A percentile compares a stretch with the other conserved stretches of the same genome.
Evolutionary conservation across 2,329 filamentous ascomycete species (phyloP).

Genomic region (Trichoderma harzianum): DNA sequence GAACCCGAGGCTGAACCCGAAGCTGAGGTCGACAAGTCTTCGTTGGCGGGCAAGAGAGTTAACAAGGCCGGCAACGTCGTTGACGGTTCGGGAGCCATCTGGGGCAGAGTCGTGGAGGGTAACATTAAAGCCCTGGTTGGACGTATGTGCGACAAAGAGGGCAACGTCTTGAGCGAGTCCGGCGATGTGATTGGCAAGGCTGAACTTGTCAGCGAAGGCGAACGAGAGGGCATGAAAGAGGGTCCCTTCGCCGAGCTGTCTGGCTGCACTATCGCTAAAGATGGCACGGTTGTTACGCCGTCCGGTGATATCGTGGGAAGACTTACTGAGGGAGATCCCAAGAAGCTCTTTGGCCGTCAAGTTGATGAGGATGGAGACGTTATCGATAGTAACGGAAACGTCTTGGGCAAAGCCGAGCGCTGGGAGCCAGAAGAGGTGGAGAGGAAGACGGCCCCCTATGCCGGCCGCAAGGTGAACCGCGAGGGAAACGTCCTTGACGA

Average conservation of each 20-base stretch:
- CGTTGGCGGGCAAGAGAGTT: slow-evolving; percentile 65
- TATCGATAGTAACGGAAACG: slow-evolving; percentile 68
- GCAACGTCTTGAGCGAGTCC: slow-evolving; percentile 69
- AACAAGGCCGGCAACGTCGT: slow-evolving; percentile 67
- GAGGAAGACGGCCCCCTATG: slow-evolving; percentile 50
- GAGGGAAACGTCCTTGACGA: slow-evolving; percentile 58
- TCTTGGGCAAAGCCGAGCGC: slow-evolving; percentile 55
- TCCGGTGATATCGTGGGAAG: slow-evolving; percentile 70
- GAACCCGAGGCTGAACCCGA: slow-evolving; percentile 45
- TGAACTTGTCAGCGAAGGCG: slow-evolving; percentile 64
- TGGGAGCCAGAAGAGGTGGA: slow-evolving; percentile 56
- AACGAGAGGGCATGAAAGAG: slow-evolving; percentile 60
- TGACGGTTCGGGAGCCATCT: slow-evolving; percentile 52
- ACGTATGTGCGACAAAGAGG: slow-evolving; percentile 68
- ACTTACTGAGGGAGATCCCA: slow-evolving; percentile 66
- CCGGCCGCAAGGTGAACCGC: slow-evolving; percentile 54
- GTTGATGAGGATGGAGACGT: slow-evolving; percentile 84
- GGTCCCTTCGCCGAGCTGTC: slow-evolving; percentile 66
- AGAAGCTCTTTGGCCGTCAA: slow-evolving; percentile 66
- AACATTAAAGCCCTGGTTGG: slow-evolving; percentile 61
- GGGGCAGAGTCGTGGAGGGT: slow-evolving; percentile 65
- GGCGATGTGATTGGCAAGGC: slow-evolving; percentile 66
- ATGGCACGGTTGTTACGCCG: slow-evolving; percentile 64
- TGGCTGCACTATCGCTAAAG: slow-evolving; percentile 63
- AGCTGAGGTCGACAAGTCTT: slow-evolving; percentile 57